These are phyloP conservation scores for Penicillium malachiteum DNA, from an alignment of 495 filamentous ascomycete genomes.

Conservation along the genomic window DNA sequence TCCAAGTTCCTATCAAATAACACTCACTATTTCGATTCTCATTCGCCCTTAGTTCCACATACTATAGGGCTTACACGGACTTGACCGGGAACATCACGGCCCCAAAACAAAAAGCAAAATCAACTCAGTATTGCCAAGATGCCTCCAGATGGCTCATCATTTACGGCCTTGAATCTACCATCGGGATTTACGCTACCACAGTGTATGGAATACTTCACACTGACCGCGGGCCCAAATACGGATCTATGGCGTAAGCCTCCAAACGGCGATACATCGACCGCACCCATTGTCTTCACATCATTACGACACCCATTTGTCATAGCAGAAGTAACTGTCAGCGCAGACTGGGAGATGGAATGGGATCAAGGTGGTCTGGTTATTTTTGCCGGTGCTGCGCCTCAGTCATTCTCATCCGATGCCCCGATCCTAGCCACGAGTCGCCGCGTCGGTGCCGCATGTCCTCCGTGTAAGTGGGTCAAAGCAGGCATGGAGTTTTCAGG, in stretches of 20 bases:
- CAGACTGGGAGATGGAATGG: conserved; percentile 61
- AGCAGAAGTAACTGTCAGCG: conserved; percentile 58
- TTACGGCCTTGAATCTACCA: conserved; percentile 52
- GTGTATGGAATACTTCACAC: conserved; percentile 58
- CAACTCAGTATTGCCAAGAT: conserved; percentile 17
- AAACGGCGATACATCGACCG: conserved; percentile 54
- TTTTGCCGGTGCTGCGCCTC: conserved; percentile 69
- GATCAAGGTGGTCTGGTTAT: conserved; percentile 73
- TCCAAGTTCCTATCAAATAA: too few relatives aligned
- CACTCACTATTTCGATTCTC: too few relatives aligned
- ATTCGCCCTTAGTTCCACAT: too few relatives aligned
- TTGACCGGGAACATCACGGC: neutral
- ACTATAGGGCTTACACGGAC: neutral
- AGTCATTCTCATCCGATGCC: conserved; percentile 30
- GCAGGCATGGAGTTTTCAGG: conserved; percentile 57
- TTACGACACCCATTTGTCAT: conserved; percentile 53
- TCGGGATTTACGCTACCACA: conserved; percentile 45
- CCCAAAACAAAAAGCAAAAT: neutral
- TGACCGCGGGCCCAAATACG: conserved; percentile 57
- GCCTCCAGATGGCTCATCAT: conserved; percentile 52
- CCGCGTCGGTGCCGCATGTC: conserved; percentile 5
- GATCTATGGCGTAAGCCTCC: conserved; percentile 56
- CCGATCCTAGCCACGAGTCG: conserved; percentile 10
- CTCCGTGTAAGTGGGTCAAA: conserved; percentile 58
- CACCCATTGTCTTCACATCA: conserved; percentile 57